A percentile compares a stretch with the other conserved stretches of the same genome.
These are phyloP conservation scores for Ampelocalamus luodianensis DNA, from an alignment of 176 grass and related monocot genomes.

Conservation along the genomic window DNA sequence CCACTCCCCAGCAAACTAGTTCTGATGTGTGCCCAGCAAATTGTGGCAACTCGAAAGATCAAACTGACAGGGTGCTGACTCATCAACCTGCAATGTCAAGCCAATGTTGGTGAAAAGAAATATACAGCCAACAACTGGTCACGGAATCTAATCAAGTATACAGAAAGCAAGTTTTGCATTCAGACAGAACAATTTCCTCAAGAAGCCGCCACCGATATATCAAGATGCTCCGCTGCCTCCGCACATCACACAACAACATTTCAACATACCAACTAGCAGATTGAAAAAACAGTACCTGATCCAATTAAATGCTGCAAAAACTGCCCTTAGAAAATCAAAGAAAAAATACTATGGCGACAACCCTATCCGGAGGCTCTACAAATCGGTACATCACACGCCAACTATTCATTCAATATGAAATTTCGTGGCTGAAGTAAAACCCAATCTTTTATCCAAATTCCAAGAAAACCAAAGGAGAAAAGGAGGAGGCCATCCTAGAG, in stretches of 20 bases:
- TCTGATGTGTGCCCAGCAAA: too few relatives aligned
- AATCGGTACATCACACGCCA: background rate
- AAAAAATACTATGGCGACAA: background rate
- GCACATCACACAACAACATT: constrained; percentile 2
- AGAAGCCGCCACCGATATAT: background rate
- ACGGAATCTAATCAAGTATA: background rate
- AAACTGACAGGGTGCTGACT: background rate
- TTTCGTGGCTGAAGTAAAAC: background rate
- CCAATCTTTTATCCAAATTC: background rate
- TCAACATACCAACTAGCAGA: background rate
- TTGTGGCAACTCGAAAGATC: background rate
- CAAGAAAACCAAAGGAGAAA: background rate
- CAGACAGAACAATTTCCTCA: background rate
- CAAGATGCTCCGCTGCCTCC: background rate
- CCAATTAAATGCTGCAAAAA: background rate
- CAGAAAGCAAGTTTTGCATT: background rate
- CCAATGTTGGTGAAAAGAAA: background rate
- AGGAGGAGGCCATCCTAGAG: too few relatives aligned
- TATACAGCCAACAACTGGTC: background rate
- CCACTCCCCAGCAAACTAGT: background rate
- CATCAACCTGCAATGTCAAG: background rate
- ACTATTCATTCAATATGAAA: too few relatives aligned
- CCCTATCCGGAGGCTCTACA: background rate
- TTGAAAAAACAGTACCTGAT: background rate
- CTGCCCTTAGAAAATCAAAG: background rate